These are phyloP conservation scores for Syzygium aqueum DNA, from an alignment of 345 rosid species.

Conservation along the genomic window DNA sequence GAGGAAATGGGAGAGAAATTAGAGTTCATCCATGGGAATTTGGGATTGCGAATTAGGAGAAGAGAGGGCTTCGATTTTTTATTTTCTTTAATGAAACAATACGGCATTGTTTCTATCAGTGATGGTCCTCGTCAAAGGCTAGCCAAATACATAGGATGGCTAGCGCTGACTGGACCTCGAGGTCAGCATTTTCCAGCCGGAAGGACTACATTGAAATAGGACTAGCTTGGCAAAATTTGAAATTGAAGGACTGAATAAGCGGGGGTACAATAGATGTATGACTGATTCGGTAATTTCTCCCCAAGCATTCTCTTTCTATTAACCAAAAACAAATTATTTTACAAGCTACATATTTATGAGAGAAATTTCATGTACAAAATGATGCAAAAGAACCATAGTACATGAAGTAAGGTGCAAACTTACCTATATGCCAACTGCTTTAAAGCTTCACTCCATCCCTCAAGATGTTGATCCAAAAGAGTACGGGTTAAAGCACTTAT, in stretches of 20 bases:
- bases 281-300: background rate
- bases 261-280: background rate
- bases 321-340: background rate
- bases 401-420: conserved; percentile 9
- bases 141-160: background rate
- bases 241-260: background rate
- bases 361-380: background rate
- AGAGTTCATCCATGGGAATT: background rate
- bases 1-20: background rate
- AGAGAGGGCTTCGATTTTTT: background rate
- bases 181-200: background rate
- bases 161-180: background rate
- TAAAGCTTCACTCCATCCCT: conserved; percentile 74
- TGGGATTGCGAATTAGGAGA: background rate
- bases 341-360: background rate
- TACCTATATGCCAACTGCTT: conserved; percentile 92
- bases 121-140: background rate
- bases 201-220: background rate
- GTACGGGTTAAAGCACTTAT: conserved; percentile 55
- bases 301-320: background rate
- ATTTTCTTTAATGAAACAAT: background rate
- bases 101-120: background rate
- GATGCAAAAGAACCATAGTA: background rate
- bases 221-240: background rate
- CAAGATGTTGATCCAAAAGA: conserved; percentile 75